A percentile compares a stretch with the other conserved stretches of the same genome.
Conservation (phyloP, 352 stramenopile species). For the Globisporangium heterothallicum region DNA sequence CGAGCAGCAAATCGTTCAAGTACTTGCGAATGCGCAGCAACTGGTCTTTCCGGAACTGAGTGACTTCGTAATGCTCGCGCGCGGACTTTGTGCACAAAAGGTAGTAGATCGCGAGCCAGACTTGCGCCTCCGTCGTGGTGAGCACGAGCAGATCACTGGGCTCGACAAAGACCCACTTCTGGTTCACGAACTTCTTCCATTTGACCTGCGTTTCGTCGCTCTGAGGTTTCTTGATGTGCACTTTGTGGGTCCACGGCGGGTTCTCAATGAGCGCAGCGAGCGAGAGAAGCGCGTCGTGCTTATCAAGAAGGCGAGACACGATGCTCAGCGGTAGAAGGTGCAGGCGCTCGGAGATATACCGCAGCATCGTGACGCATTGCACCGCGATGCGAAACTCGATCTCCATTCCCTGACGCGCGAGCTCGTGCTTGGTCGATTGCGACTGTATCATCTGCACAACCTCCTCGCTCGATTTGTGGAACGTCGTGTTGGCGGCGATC, state of each 20-base stretch:
- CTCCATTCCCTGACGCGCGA: constrained; percentile 70
- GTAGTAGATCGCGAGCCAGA: constrained; percentile 94
- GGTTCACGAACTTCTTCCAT: constrained; percentile 92
- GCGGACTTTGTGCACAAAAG: constrained; percentile 89
- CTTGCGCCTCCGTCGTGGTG: constrained; percentile 91
- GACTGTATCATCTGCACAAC: constrained; percentile 57
- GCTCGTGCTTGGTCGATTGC: constrained; percentile 49
- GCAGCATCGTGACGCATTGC: constrained; percentile 82
- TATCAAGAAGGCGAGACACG: constrained; percentile 91
- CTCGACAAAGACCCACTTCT: constrained; percentile 88
- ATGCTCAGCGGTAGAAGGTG: constrained; percentile 82
- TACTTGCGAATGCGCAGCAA: constrained; percentile 93
- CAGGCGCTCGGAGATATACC: constrained; percentile 89
- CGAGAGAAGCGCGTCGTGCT: constrained; percentile 92
- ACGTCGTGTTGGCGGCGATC: constrained; percentile 51
- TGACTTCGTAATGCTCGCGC: constrained; percentile 92
- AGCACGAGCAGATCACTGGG: constrained; percentile 88
- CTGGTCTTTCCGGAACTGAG: constrained; percentile 91
- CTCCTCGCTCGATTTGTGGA: constrained; percentile 68
- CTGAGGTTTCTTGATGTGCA: constrained; percentile 15
- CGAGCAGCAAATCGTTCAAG: constrained; percentile 91
- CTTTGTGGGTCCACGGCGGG: constrained; percentile 92
- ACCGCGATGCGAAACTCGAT: constrained; percentile 87
- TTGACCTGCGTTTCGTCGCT: constrained; percentile 21
- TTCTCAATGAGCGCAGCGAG: constrained; percentile 93